These are phyloP conservation scores for Ceratocystis lukuohia DNA, from an alignment of 2,329 filamentous ascomycete genomes.

Conservation along the genomic window DNA sequence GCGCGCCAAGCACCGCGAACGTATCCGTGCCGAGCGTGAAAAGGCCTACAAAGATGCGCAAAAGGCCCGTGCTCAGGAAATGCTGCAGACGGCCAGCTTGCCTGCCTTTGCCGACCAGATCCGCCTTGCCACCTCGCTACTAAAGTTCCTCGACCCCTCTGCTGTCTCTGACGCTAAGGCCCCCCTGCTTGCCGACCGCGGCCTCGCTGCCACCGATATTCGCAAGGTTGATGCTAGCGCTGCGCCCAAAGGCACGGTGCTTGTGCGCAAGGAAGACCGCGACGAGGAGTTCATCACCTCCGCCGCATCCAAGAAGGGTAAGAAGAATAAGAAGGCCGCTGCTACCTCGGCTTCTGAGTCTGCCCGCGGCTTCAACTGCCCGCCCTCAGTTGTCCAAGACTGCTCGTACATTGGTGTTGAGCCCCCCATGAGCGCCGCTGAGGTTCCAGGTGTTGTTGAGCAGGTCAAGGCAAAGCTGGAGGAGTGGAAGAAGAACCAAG, in stretches of 20 bases:
- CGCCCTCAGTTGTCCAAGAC: constrained; percentile 83
- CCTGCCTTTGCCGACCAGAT: constrained; percentile 91
- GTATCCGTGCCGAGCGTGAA: constrained; percentile 67
- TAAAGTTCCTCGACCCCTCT: constrained; percentile 79
- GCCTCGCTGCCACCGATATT: constrained; percentile 63
- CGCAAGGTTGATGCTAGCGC: constrained; percentile 66
- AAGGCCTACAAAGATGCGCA: constrained; percentile 57
- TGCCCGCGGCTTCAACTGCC: constrained; percentile 60
- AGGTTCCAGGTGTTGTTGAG: constrained; percentile 66
- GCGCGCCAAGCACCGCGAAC: constrained; percentile 62
- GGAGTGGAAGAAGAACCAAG: constrained; percentile 84
- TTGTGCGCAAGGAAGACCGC: constrained; percentile 74
- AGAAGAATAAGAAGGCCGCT: constrained; percentile 57
- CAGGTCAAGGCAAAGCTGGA: constrained; percentile 87
- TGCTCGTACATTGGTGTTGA: constrained; percentile 73
- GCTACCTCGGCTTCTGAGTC: constrained; percentile 33
- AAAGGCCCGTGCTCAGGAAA: constrained; percentile 60
- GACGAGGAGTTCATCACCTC: constrained; percentile 70
- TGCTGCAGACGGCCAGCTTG: constrained; percentile 68
- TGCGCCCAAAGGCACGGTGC: constrained; percentile 64
- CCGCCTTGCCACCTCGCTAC: constrained; percentile 70
- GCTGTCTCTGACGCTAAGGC: constrained; percentile 51
- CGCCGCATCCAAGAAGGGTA: constrained; percentile 75
- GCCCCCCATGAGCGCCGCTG: constrained; percentile 72
- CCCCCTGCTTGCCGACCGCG: constrained; percentile 49